Evolutionary conservation across 2,329 filamentous ascomycete species (phyloP), one percentile per base, ranked within the genome.

Genomic region (Cercospora sp.): DNA sequence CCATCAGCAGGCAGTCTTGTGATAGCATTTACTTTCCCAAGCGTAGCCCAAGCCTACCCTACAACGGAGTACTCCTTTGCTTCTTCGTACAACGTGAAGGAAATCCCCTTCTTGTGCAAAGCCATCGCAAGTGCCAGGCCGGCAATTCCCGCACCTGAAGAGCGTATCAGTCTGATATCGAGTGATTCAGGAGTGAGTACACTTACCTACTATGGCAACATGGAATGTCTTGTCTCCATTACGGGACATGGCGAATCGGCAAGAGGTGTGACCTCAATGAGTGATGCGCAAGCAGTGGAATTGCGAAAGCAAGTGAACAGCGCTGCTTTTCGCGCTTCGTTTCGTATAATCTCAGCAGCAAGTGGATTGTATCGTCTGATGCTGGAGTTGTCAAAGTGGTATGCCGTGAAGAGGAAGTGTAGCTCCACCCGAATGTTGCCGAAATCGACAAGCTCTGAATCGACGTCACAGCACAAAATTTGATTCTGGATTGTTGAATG

Each of bases 91-190:
- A 85, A 69, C 0, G 74, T 79, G 3, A 82, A 78, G 7, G 81
- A 72, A 9, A 85, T 59, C 4, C 80, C 74, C 66, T 82, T 80
- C 65, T 82, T 78, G 18, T 82, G 76, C 28, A 88, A 82, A 5
- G 82, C 84, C 45, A 85, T 82, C 16, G 85, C 84, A 8, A 88
- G 82, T 13, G 79, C 79, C 9, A 88, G 79, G 18, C 87, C 87
- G 37, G 83, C 84, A 66, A 89, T 87, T 37, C 87, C 87, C 24
- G 86, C 86, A 63, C 87, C 87, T 16, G 28, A 4, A 24, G 6
- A 37, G n/a, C 88, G 79, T 45, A 88, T 84, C 85, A 67, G 88
- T 78, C 63, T 62, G 37, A 30, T 34, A n/a, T 10, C 26, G 24
- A 18, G 24, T 62, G 6, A 18, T 18, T 32, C 7, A 21, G 24